These are phyloP conservation scores for Tripterygium wilfordii DNA, from an alignment of 177 flowering plant species.

Conservation along the genomic window DNA sequence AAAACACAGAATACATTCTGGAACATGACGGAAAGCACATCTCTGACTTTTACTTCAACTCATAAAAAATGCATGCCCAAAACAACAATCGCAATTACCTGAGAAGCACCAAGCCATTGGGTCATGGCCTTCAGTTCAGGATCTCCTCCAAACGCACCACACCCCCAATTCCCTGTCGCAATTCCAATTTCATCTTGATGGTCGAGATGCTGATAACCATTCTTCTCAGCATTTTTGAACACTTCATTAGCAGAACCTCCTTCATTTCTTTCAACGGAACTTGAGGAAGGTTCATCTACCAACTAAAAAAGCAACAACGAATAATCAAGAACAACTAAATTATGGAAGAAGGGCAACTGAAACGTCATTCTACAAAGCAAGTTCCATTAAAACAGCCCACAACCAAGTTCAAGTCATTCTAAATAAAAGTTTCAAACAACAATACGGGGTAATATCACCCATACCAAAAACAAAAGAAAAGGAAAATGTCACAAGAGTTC, in stretches of 20 bases:
- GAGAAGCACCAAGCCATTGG: conserved; percentile 98
- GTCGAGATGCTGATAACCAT: conserved; percentile 9
- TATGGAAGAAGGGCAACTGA: background rate
- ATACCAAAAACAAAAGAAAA: background rate
- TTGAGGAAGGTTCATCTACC: conserved; percentile 17
- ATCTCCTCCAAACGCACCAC: conserved; percentile 98
- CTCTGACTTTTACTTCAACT: too few relatives aligned
- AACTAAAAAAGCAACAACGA: conserved; percentile 3
- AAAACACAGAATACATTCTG: too few relatives aligned
- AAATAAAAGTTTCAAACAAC: background rate
- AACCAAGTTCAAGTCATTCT: too few relatives aligned
- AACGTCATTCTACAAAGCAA: background rate
- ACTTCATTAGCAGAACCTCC: conserved; percentile 6
- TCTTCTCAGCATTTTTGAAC: conserved; percentile 10
- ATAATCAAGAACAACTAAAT: background rate
- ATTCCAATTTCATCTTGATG: conserved; percentile 45
- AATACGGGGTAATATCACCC: too few relatives aligned
- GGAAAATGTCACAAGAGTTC: conserved; percentile 1
- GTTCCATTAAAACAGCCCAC: too few relatives aligned
- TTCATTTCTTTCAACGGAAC: conserved; percentile 15
- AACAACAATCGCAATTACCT: conserved; percentile 50
- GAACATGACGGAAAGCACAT: too few relatives aligned
- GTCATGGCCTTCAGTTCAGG: conserved; percentile 69
- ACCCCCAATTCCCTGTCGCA: conserved; percentile 99
- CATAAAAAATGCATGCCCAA: too few relatives aligned